Percentiles rank a stretch among this genome's conserved stretches.
These are phyloP conservation scores for Xylariaceae sp. DNA, from an alignment of 2,329 filamentous ascomycete species.

Conservation along the genomic window DNA sequence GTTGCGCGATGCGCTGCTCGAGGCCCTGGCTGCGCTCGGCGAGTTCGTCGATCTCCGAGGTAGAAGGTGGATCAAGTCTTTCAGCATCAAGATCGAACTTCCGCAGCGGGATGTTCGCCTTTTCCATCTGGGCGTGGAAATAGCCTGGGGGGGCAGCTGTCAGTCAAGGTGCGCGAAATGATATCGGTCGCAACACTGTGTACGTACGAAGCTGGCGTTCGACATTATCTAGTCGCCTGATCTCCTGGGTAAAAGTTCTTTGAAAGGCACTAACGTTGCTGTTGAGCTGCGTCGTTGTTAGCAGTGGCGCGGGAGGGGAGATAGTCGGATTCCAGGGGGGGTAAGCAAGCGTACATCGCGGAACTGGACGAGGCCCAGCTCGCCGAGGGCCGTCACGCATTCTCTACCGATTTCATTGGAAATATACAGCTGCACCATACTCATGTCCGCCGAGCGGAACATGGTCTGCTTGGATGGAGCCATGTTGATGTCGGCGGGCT, in stretches of 20 bases:
- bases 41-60: constrained; percentile 93
- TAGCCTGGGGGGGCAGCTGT: constrained; percentile 56
- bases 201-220: constrained; percentile 89
- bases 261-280: constrained; percentile 91
- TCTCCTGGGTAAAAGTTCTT: constrained; percentile 95
- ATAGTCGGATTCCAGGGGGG: constrained; percentile 14
- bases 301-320: constrained; percentile 13
- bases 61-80: constrained; percentile 78
- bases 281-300: constrained; percentile 63
- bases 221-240: constrained; percentile 94
- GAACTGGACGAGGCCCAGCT: constrained; percentile 95
- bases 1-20: constrained; percentile 81
- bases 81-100: constrained; percentile 89
- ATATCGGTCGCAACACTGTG: constrained; percentile 13
- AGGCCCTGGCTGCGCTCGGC: constrained; percentile 87
- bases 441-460: constrained; percentile 99
- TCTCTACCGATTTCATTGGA: constrained; percentile 98
- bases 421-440: constrained; percentile 98
- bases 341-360: constrained; percentile 67
- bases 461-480: constrained; percentile 76
- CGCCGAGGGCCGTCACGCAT: constrained; percentile 91
- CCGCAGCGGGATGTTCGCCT: constrained; percentile 76
- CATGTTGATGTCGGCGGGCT: constrained; percentile 43
- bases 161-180: constrained; percentile 24
- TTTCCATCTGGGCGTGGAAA: constrained; percentile 94